Evolutionary conservation across 2,329 filamentous ascomycete genomes (phyloP).

Genomic region (Didymellaceae sp.): DNA sequence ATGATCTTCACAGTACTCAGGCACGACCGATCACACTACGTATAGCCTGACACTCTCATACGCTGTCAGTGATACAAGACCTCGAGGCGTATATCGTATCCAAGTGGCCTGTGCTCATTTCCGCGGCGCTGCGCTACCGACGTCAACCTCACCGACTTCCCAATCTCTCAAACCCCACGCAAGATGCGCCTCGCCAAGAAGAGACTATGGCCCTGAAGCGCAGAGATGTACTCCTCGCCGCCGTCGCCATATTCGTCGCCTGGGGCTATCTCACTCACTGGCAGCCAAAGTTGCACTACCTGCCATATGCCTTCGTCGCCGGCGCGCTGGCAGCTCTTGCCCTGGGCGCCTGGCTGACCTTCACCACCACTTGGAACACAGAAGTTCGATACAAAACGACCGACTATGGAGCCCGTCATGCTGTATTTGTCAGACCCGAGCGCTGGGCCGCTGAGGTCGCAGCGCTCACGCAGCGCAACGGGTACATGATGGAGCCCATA

Average conservation of each 20-base stretch:
- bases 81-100: constrained; percentile 5
- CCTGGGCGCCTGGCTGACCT: constrained; percentile 63
- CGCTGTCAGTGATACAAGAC: no score
- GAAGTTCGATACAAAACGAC: constrained; percentile 50
- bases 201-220: constrained; percentile 74
- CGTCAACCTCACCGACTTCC: constrained; percentile 18
- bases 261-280: constrained; percentile 88
- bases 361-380: constrained; percentile 63
- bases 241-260: constrained; percentile 75
- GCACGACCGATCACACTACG: no score
- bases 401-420: constrained; percentile 49
- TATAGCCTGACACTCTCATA: no score
- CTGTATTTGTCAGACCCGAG: constrained; percentile 66
- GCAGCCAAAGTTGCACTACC: constrained; percentile 81
- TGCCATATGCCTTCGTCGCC: constrained; percentile 80
- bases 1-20: no score
- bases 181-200: constrained; percentile 48
- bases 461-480: constrained; percentile 68
- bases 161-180: constrained; percentile 19
- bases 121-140: constrained; percentile 10
- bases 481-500: constrained; percentile 71
- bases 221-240: constrained; percentile 71
- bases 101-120: not conserved
- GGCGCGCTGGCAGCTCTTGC: constrained; percentile 66
- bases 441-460: constrained; percentile 75